A percentile compares a stretch with the other conserved stretches of the same genome.
These are phyloP conservation scores for Chaetomium strumarium DNA, from an alignment of 2,329 filamentous ascomycete species.

Conservation along the genomic window DNA sequence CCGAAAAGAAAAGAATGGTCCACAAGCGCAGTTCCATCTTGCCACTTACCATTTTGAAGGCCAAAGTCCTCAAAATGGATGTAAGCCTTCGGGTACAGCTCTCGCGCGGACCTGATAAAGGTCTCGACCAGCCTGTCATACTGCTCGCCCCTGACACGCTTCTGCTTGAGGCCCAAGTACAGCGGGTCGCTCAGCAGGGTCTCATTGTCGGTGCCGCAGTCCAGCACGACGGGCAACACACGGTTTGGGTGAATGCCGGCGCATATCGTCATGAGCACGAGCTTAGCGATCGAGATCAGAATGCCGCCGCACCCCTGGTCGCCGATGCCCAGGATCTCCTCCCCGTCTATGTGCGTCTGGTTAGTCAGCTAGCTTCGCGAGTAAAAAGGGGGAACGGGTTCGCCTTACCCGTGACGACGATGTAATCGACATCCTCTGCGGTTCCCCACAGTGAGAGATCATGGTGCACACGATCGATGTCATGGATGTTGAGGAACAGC, in stretches of 20 bases:
- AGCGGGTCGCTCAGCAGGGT: slow-evolving; percentile 67
- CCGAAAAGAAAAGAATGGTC: neutral
- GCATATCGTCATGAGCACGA: slow-evolving; percentile 76
- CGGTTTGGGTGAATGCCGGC: slow-evolving; percentile 79
- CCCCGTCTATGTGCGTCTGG: slow-evolving; percentile 42
- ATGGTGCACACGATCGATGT: slow-evolving; percentile 59
- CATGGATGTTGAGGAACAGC: slow-evolving; percentile 70
- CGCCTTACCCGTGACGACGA: slow-evolving; percentile 68
- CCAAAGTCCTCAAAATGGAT: slow-evolving; percentile 92
- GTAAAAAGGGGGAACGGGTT: neutral
- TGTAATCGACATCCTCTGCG: slow-evolving; percentile 75
- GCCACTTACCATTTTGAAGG: slow-evolving; percentile 54
- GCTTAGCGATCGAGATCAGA: slow-evolving; percentile 76
- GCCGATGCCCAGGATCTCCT: slow-evolving; percentile 79
- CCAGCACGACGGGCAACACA: slow-evolving; percentile 73
- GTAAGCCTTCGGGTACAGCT: slow-evolving; percentile 71
- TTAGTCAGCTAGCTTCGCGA: neutral
- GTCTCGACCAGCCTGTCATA: slow-evolving; percentile 73
- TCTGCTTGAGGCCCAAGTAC: slow-evolving; percentile 68
- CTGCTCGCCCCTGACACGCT: slow-evolving; percentile 59
- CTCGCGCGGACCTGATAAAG: slow-evolving; percentile 63
- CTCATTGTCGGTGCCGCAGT: slow-evolving; percentile 81
- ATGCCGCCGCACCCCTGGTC: slow-evolving; percentile 84
- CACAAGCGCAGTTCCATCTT: neutral
- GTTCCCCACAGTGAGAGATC: slow-evolving; percentile 63